Conservation (phyloP, 305 asterid species). For the Caryopteris hybrid region DNA sequence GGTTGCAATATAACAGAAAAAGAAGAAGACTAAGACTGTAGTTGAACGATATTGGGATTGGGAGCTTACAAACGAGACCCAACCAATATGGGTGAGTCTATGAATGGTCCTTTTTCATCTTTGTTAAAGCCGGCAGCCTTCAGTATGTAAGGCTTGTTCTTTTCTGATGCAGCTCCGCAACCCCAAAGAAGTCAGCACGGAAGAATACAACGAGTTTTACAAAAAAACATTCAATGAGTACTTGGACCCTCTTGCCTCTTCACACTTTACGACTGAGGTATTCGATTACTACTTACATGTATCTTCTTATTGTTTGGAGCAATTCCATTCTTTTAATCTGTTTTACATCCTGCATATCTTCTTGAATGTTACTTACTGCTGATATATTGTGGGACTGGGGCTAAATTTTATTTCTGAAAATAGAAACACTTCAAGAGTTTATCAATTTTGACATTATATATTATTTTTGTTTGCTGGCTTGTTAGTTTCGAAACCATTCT, state of each 20-base stretch:
- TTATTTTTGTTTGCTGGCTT: neutral
- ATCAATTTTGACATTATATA: neutral
- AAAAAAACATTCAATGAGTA: constrained; percentile 84
- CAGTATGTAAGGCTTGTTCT: constrained; percentile 3
- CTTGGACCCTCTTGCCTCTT: constrained; percentile 94
- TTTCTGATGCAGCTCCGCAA: constrained; percentile 72
- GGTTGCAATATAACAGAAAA: constrained; percentile 51
- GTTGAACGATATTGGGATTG: constrained; percentile 97
- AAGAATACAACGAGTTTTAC: constrained; percentile 92
- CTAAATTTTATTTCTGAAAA: neutral
- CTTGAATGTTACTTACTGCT: neutral
- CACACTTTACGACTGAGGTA: constrained; percentile 98
- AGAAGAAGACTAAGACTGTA: constrained; percentile 90
- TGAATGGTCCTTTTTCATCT: neutral
- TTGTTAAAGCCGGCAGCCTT: constrained; percentile 1
- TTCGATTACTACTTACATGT: neutral
- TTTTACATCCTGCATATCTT: neutral
- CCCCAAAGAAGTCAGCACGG: constrained; percentile 84
- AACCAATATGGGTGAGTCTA: constrained; percentile 87
- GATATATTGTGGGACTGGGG: neutral
- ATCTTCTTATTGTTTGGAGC: neutral
- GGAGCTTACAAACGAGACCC: constrained; percentile 94
- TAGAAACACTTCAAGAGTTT: neutral
- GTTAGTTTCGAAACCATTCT: constrained; percentile 4
- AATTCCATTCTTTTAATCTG: neutral